phyloP scores from a whole-genome alignment of 352 stramenopile species.

The Saprolegnia diclina region DNA sequence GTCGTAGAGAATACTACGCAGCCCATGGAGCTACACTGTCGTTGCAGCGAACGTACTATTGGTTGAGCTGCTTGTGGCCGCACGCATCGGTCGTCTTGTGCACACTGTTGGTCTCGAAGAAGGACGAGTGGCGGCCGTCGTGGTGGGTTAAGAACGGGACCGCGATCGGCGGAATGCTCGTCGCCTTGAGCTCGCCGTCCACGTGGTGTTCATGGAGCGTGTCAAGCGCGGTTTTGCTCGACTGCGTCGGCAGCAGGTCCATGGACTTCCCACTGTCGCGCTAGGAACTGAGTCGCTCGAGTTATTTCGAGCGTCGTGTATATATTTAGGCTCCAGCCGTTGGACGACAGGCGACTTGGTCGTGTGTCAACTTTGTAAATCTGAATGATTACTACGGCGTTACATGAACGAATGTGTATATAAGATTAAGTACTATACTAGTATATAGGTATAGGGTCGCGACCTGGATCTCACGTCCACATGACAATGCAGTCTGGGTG shows the following conservation, averaged over 20 bases:
- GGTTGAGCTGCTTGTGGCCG: conserved; percentile 55
- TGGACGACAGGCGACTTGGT: too few species aligned
- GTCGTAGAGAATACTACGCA: conserved; percentile 56
- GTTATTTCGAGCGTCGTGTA: too few species aligned
- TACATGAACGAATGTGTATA: too few species aligned
- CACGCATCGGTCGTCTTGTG: conserved; percentile 44
- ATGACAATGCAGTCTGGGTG: conserved; percentile 64
- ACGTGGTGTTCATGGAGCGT: neutral
- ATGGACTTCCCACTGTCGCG: too few species aligned
- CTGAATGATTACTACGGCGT: too few species aligned
- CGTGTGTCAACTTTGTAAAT: too few species aligned
- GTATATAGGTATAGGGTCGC: too few species aligned
- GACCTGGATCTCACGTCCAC: conserved; percentile 72
- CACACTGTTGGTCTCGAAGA: conserved; percentile 58
- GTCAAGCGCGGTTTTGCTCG: neutral
- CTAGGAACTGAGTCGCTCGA: too few species aligned
- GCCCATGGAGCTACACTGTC: conserved; percentile 20
- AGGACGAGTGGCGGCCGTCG: conserved; percentile 46
- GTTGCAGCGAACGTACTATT: conserved; percentile 48
- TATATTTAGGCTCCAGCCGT: too few species aligned
- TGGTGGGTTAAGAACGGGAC: neutral
- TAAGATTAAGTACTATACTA: too few species aligned
- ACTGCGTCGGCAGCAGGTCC: neutral
- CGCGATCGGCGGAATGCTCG: neutral
- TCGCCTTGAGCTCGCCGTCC: neutral